Percentiles rank a stretch among this genome's conserved stretches.
Conservation (phyloP, 2,329 filamentous ascomycete genomes). For the Aureobasidium sp. region DNA sequence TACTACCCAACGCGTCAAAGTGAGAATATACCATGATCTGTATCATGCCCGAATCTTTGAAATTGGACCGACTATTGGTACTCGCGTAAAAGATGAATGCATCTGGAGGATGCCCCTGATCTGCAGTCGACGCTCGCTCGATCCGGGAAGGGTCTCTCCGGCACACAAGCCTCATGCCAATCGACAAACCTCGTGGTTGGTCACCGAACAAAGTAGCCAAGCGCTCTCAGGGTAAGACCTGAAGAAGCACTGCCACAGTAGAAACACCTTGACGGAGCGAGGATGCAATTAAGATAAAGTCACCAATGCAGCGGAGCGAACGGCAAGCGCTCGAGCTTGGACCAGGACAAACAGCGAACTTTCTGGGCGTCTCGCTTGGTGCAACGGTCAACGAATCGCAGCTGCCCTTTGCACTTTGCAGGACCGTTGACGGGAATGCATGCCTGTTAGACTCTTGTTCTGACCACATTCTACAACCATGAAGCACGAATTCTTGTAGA, state of each 20-base stretch:
- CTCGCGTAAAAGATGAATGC: neutral
- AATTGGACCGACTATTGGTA: neutral
- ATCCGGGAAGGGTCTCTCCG: neutral
- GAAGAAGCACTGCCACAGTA: conserved; percentile 6
- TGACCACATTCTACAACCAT: neutral
- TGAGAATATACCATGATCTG: neutral
- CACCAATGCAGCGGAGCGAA: neutral
- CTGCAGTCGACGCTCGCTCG: neutral
- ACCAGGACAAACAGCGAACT: neutral
- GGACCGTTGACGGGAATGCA: conserved; percentile 2
- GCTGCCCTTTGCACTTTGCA: neutral
- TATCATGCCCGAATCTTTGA: neutral
- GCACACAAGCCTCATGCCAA: neutral
- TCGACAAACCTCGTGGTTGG: neutral
- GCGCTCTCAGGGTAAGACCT: neutral
- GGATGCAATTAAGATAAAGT: neutral
- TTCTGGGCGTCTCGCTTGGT: conserved; percentile 3
- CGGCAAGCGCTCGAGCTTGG: neutral
- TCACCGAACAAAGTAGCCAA: neutral
- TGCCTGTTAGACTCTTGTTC: conserved; percentile 4
- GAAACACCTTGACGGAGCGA: neutral
- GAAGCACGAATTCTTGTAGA: neutral
- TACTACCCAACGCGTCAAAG: neutral
- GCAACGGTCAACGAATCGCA: neutral
- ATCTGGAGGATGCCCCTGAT: neutral